Evolutionary conservation across 179 eudicot species (phyloP), one percentile per base, ranked within the genome.

Genomic region (Carnegiea gigantea): DNA sequence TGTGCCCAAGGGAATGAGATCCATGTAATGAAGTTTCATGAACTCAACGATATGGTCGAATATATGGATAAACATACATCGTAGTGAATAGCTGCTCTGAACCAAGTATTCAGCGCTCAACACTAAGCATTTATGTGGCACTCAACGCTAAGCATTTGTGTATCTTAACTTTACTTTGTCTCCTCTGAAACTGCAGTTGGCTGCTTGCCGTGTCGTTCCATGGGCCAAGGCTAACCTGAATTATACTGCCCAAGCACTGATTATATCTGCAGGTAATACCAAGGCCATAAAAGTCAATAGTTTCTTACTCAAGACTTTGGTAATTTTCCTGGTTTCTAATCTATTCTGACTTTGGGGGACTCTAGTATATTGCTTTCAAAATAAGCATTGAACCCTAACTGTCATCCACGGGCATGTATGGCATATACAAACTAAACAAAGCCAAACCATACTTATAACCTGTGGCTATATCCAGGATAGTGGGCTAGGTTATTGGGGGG

Each of bases 191-290:
- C 36, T 86, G 79, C 91, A 92, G 97, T 80, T 93, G 79, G 70
- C 79, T 76, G 93, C 85, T 78, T 86, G 86, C 81, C 96, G 93
- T 53, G 82, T 67, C 51, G 62, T 91, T 85, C 98, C 98, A 62
- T 93, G 98, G 98, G 98, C 98, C 11, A 92, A 93, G 89, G 90
- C 94, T 65, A 92, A 93, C 84, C 89, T 93, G 78, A 93, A 93
- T 77, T 90, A 93, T 76, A 93, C 94, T 74, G 96, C 88, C 78
- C 94, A 93, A 85, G 96, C 98, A 57, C 93, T 93, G 78, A 91
- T 93, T 82, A 91, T 93, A 78, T 92, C 98, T 71, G 92, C 89
- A 82, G 98, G 98, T 93, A 90, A 75, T 77, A 5, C 73, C 53
- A 77, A n/a, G n/a, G 68, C 46, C 53, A 5, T 20, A 51, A 28